Evolutionary conservation across 352 stramenopile species (phyloP).

Genomic region (Thraustotheca clavata): DNA sequence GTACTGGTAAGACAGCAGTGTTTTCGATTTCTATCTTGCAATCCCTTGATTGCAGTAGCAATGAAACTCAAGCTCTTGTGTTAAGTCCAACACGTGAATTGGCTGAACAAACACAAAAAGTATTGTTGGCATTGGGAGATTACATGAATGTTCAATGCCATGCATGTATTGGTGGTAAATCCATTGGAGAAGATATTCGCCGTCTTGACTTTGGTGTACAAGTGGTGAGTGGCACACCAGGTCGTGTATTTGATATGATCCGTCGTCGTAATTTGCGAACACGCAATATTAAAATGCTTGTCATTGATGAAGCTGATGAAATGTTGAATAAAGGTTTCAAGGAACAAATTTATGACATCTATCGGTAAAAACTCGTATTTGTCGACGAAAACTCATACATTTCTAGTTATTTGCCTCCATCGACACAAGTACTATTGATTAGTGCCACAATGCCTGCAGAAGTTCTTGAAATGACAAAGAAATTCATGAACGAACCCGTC

Average conservation of each 20-base stretch:
- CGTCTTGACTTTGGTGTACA: conserved; percentile 91
- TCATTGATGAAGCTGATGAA: conserved; percentile 98
- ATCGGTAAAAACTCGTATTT: conserved; percentile 65
- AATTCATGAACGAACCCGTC: conserved; percentile 98
- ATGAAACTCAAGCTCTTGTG: conserved; percentile 93
- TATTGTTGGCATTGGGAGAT: conserved; percentile 91
- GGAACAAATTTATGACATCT: conserved; percentile 99
- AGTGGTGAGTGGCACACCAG: conserved; percentile 95
- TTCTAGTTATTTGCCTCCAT: conserved; percentile 67
- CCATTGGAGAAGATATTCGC: conserved; percentile 91
- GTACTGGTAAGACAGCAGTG: conserved; percentile 92
- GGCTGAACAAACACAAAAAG: conserved; percentile 95
- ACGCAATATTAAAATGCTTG: conserved; percentile 89
- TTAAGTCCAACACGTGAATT: conserved; percentile 95
- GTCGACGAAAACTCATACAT: conserved; percentile 17
- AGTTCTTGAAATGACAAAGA: conserved; percentile 94
- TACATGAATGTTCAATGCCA: conserved; percentile 98
- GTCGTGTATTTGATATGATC: conserved; percentile 97
- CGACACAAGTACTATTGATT: conserved; percentile 92
- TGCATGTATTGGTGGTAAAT: conserved; percentile 94
- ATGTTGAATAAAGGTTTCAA: conserved; percentile 98
- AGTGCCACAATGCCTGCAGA: conserved; percentile 91
- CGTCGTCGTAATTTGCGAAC: conserved; percentile 87
- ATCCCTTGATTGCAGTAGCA: conserved; percentile 85
- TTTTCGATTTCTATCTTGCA: conserved; percentile 94